phyloP scores from a whole-genome alignment of 345 rosid genomes.

The Physaria fendleri region DNA sequence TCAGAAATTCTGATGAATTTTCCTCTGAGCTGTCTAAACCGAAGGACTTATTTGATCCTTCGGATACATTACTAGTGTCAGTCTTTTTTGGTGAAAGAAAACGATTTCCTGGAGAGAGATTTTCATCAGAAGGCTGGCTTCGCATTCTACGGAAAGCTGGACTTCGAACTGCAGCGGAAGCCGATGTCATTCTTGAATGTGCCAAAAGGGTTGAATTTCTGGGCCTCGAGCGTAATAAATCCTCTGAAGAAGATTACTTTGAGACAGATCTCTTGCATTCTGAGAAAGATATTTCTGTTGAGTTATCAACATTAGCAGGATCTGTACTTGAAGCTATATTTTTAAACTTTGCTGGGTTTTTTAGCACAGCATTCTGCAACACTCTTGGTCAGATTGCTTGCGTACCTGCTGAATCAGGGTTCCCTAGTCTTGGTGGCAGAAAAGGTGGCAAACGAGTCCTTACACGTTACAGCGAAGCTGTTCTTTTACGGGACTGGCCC shows the following conservation, averaged over 20 bases:
- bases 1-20: constrained; percentile 71
- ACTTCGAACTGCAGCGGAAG: constrained; percentile 62
- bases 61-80: constrained; percentile 69
- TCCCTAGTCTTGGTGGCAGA: constrained; percentile 58
- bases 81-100: constrained; percentile 80
- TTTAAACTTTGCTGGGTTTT: constrained; percentile 73
- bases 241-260: constrained; percentile 48
- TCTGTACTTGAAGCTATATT: constrained; percentile 79
- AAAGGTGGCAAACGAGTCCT: constrained; percentile 73
- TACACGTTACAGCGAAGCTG: constrained; percentile 68
- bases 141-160: constrained; percentile 73
- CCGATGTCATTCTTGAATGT: constrained; percentile 84
- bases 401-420: constrained; percentile 81
- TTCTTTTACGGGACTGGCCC: constrained; percentile 84
- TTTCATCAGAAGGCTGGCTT: constrained; percentile 76
- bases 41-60: constrained; percentile 82
- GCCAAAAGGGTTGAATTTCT: constrained; percentile 72
- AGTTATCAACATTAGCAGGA: constrained; percentile 71
- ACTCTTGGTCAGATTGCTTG: constrained; percentile 69
- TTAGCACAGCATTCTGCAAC: constrained; percentile 74
- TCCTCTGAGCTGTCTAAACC: constrained; percentile 54
- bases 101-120: constrained; percentile 94
- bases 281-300: constrained; percentile 55
- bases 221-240: constrained; percentile 52
- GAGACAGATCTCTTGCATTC: constrained; percentile 38